A percentile compares a stretch with the other conserved stretches of the same genome.
Evolutionary conservation across 2,329 filamentous ascomycete genomes (phyloP).

Genomic region (Cercospora zeae-maydis): DNA sequence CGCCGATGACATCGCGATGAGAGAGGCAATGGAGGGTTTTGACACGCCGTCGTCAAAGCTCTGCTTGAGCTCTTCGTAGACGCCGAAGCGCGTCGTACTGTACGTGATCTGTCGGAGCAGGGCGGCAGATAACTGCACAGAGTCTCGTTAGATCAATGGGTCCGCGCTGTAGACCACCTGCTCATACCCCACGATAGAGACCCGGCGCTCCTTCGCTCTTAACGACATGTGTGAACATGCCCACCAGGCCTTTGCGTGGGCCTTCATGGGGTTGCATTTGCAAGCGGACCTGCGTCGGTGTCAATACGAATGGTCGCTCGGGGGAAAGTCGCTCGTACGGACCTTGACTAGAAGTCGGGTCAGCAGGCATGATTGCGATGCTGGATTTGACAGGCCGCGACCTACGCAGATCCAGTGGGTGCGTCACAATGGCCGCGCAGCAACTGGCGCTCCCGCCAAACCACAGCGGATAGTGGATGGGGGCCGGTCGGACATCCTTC

Average conservation of each 20-base stretch:
- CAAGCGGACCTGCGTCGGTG: constrained; percentile 65
- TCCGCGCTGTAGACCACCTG: not conserved
- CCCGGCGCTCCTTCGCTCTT: constrained; percentile 71
- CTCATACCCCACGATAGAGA: constrained; percentile 72
- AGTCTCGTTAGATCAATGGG: constrained; percentile 3
- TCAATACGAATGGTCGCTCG: constrained; percentile 19
- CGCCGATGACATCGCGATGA: constrained; percentile 75
- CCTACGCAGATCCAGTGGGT: constrained; percentile 87
- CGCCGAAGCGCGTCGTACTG: constrained; percentile 90
- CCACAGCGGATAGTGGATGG: constrained; percentile 60
- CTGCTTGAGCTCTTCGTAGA: constrained; percentile 90
- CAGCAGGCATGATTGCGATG: constrained; percentile 27
- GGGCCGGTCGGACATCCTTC: constrained; percentile 39
- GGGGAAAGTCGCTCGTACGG: constrained; percentile 19
- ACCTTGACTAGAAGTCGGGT: constrained; percentile 44
- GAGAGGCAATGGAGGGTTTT: constrained; percentile 62
- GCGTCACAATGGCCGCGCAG: constrained; percentile 85
- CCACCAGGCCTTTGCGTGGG: constrained; percentile 70
- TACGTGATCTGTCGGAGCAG: constrained; percentile 90
- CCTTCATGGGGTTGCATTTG: constrained; percentile 77
- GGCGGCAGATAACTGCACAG: constrained; percentile 70
- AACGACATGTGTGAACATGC: constrained; percentile 79
- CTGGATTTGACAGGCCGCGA: constrained; percentile 19
- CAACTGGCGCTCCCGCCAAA: constrained; percentile 94
- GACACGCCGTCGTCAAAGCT: constrained; percentile 53